phyloP scores from a whole-genome alignment of 495 filamentous ascomycete genomes.

The Aspergillus nanangensis region DNA sequence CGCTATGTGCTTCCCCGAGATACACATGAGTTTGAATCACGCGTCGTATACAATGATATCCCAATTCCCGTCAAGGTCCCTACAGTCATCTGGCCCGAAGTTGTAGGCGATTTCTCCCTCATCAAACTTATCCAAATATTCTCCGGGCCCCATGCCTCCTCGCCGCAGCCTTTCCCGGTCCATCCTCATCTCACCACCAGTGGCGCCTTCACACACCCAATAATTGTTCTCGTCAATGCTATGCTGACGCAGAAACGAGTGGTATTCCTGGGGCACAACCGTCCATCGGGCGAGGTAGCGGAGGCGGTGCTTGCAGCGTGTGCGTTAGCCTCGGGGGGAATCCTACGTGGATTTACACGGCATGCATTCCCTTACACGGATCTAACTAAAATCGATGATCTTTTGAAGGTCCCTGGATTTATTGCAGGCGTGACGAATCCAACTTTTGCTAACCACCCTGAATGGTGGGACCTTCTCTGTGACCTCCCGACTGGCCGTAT shows the following conservation, averaged over 20 bases:
- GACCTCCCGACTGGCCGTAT: slow-evolving; percentile 89
- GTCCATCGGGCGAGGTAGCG: slow-evolving; percentile 88
- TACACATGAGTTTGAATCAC: slow-evolving; percentile 95
- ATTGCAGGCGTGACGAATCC: slow-evolving; percentile 98
- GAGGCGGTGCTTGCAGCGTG: slow-evolving; percentile 94
- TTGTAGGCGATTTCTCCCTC: slow-evolving; percentile 94
- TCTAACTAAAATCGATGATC: slow-evolving; percentile 94
- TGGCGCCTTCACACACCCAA: slow-evolving; percentile 59
- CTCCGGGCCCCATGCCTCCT: slow-evolving; percentile 69
- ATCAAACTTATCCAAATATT: slow-evolving; percentile 97
- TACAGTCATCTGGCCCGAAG: slow-evolving; percentile 87
- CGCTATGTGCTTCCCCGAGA: slow-evolving; percentile 75
- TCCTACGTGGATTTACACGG: slow-evolving; percentile 92
- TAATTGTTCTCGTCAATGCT: slow-evolving; percentile 51
- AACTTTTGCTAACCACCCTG: slow-evolving; percentile 86
- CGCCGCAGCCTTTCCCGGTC: slow-evolving; percentile 79
- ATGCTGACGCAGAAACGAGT: slow-evolving; percentile 95
- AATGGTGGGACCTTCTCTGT: slow-evolving; percentile 98
- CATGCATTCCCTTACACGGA: slow-evolving; percentile 99
- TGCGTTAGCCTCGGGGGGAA: slow-evolving; percentile 87
- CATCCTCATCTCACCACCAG: slow-evolving; percentile 93
- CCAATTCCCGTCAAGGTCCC: slow-evolving; percentile 96
- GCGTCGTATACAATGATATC: slow-evolving; percentile 89
- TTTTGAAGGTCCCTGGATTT: slow-evolving; percentile 92
- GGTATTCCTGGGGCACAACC: slow-evolving; percentile 91